A percentile compares a stretch with the other conserved stretches of the same genome.
Conservation (phyloP, 139 green algal species). For the Pedinophyceae sp. region DNA sequence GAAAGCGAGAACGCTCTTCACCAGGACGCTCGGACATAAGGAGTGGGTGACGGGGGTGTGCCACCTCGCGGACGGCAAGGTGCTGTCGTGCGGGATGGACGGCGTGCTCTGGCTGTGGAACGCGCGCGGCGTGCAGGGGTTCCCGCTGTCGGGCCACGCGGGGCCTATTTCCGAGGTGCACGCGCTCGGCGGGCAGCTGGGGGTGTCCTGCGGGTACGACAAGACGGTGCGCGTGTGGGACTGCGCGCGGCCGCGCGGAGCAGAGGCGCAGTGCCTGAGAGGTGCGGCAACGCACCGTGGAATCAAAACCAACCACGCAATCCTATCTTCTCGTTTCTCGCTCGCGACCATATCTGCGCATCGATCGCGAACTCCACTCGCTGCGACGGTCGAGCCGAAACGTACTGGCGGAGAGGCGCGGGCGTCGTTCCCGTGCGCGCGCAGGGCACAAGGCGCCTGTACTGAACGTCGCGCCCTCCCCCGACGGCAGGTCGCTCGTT, state of each 20-base stretch:
- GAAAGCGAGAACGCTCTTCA: constrained; percentile 47
- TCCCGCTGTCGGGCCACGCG: constrained; percentile 30
- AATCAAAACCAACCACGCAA: no score
- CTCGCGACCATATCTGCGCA: no score
- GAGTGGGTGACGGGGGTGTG: constrained; percentile 37
- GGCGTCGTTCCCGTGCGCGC: no score
- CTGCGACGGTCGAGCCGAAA: no score
- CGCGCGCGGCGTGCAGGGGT: constrained; percentile 6
- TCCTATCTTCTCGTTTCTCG: no score
- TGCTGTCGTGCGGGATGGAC: constrained; percentile 63
- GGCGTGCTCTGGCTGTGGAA: constrained; percentile 54
- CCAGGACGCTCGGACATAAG: constrained; percentile 43
- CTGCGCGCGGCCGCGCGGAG: no score
- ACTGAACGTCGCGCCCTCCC: constrained; percentile 20
- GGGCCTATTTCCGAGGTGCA: constrained; percentile 30
- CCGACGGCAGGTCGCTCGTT: not conserved
- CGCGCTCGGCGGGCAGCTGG: not conserved
- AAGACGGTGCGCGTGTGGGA: constrained; percentile 49
- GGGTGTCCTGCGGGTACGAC: constrained; percentile 37
- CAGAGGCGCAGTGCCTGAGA: no score
- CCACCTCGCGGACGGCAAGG: constrained; percentile 21
- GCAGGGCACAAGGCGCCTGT: constrained; percentile 27
- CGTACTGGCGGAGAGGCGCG: no score
- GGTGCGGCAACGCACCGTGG: no score
- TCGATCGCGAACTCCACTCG: no score